Percentiles rank a stretch among this genome's conserved stretches.
Evolutionary conservation across 2,329 filamentous ascomycete genomes (phyloP).

Genomic region (Amphichorda felina): DNA sequence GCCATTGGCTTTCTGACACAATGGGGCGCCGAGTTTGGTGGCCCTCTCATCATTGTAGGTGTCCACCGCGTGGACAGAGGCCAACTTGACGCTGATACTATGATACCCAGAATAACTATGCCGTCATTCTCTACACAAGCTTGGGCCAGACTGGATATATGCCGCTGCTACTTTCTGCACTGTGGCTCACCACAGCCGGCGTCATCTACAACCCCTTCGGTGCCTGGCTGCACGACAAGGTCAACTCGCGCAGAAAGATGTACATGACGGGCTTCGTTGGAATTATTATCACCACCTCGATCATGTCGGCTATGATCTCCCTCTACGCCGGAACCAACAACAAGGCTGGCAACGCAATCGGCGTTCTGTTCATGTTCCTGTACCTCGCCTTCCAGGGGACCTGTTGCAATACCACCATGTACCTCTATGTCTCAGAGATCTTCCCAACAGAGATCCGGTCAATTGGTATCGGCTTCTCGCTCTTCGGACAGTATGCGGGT

Average conservation of each 20-base stretch:
- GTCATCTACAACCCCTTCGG: slow-evolving; percentile 36
- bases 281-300: slow-evolving; percentile 21
- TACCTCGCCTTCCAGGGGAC: slow-evolving; percentile 35
- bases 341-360: slow-evolving; percentile 23
- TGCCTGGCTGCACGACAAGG: slow-evolving; percentile 33
- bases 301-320: slow-evolving; percentile 23
- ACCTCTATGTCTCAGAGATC: slow-evolving; percentile 16
- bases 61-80: not conserved
- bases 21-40: slow-evolving; percentile 40
- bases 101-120: slow-evolving; percentile 28
- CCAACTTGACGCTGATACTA: not conserved
- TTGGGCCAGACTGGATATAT: slow-evolving; percentile 25
- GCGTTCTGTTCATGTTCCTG: slow-evolving; percentile 30
- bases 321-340: slow-evolving; percentile 21
- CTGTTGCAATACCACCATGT: slow-evolving; percentile 19
- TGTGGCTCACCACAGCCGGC: slow-evolving; percentile 32
- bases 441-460: slow-evolving; percentile 13
- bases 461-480: slow-evolving; percentile 11
- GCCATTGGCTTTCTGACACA: slow-evolving; percentile 38
- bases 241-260: slow-evolving; percentile 33
- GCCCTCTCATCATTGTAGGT: slow-evolving; percentile 36
- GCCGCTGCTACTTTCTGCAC: slow-evolving; percentile 24
- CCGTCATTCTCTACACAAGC: slow-evolving; percentile 24
- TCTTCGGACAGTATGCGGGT: slow-evolving; percentile 12
- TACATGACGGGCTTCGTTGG: slow-evolving; percentile 26